Base-by-base conservation (phyloP, 805 yeast species). In the Lipomyces yamanashiensis region DNA sequence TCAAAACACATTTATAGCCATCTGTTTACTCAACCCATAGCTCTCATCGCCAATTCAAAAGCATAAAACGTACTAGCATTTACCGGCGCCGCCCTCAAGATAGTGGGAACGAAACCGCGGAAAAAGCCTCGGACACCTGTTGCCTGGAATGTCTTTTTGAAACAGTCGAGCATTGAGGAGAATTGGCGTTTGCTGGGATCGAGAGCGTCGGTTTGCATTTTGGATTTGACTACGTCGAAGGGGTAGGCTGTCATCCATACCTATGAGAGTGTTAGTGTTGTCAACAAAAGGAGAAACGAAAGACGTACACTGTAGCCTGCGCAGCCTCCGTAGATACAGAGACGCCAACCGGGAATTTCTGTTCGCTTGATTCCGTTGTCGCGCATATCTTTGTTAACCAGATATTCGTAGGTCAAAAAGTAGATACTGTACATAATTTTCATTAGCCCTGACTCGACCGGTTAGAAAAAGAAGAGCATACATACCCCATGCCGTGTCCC, bases 41-140 rank as follows among this genome's bases (percentile, higher is more conserved):
- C 67, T 77, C 96, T 85, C 89, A 92, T 88, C 4, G 97, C 89
- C 56, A 88, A 77, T 76, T 95, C 99, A 75, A 95, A 95, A 1
- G 96, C 92, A 50, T 91, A 88, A 78, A 95, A 95, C 0, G 99
- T 96, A 37, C 96, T 96, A 48, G 97, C 99, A 74, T 95, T 96
- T 2, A 96, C 99, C 0, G 99, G 99, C 2, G 97, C 96, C 55
- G 99, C 98, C 78, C 99, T 88, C 68, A 95, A 79, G 67, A 95
- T 85, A 0, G 98, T 92, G 44, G 99, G 98, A 19, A 85, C 77
- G 74, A 96, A 92, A 1, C 99, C 99, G 77, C 87, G 87, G 78
- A 90, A 89, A 73, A 95, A 89, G 0, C 96, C 96, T 67, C 80
- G 80, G 33, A 85, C 62, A 34, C 98, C 98, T 58, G 81, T 80